phyloP scores from a whole-genome alignment of 2,329 filamentous ascomycete genomes.

The Paecilomyces formosus region DNA sequence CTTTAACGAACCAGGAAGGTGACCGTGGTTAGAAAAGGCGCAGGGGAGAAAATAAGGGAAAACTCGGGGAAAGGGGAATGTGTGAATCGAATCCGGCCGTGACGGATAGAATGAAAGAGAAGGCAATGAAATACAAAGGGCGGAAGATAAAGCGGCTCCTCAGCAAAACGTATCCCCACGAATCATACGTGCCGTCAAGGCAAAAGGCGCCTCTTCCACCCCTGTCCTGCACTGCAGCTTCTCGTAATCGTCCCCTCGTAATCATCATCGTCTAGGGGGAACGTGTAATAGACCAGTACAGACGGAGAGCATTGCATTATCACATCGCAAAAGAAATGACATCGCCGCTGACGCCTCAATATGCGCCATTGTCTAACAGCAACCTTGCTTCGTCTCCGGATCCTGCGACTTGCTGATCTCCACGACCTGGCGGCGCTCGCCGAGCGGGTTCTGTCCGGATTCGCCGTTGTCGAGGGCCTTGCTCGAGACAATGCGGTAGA shows the following conservation, averaged over 20 bases:
- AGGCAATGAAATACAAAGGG: background rate
- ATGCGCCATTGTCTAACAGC: slow-evolving; percentile 27
- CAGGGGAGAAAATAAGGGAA: background rate
- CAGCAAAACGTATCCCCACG: slow-evolving; percentile 7
- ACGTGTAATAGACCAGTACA: slow-evolving; percentile 29
- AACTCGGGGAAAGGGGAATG: background rate
- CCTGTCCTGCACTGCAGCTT: slow-evolving; percentile 17
- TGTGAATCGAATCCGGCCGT: background rate
- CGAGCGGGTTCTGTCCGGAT: slow-evolving; percentile 68
- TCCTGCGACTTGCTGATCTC: slow-evolving; percentile 81
- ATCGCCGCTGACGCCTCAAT: slow-evolving; percentile 22
- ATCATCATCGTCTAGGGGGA: slow-evolving; percentile 23
- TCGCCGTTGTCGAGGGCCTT: slow-evolving; percentile 93
- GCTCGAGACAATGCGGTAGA: slow-evolving; percentile 98
- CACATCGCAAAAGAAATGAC: slow-evolving; percentile 30
- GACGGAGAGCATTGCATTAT: slow-evolving; percentile 30
- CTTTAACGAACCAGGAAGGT: background rate
- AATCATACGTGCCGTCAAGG: slow-evolving; percentile 11
- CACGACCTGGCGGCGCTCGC: slow-evolving; percentile 69
- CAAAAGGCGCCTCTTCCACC: slow-evolving; percentile 12
- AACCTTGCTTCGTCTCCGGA: slow-evolving; percentile 59
- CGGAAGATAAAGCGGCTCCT: background rate
- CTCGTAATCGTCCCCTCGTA: slow-evolving; percentile 18
- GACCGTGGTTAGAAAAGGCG: background rate
- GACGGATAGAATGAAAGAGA: slow-evolving; percentile 1